Evolutionary conservation across 345 rosid species (phyloP).

Genomic region (Hypericum androsaemum): DNA sequence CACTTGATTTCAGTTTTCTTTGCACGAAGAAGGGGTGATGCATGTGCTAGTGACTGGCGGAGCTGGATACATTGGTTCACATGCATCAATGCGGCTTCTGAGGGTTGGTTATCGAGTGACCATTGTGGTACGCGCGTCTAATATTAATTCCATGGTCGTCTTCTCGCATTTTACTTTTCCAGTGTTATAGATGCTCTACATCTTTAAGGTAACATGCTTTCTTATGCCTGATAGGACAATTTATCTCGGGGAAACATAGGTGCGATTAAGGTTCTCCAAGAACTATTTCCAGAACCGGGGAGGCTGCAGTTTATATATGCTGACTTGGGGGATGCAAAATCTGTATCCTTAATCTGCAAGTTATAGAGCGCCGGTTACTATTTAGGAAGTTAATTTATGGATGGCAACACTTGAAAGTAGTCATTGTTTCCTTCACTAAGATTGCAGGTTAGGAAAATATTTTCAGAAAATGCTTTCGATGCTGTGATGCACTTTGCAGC

Average conservation of each 20-base stretch:
- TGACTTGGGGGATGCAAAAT: conserved; percentile 80
- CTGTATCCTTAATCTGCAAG: conserved; percentile 39
- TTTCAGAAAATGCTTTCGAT: conserved; percentile 87
- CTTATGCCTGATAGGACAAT: conserved; percentile 54
- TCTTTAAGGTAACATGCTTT: conserved; percentile 1
- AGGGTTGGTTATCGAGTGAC: conserved; percentile 12
- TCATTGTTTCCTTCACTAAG: conserved; percentile 27
- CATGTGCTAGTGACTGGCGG: conserved; percentile 17
- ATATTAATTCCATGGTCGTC: no score
- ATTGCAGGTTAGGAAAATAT: conserved; percentile 67
- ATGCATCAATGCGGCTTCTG: conserved; percentile 16
- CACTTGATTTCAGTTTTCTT: conserved; percentile 7
- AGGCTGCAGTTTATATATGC: conserved; percentile 89
- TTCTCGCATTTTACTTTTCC: no score
- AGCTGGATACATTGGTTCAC: conserved; percentile 20
- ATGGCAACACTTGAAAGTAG: conserved; percentile 9
- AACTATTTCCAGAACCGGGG: conserved; percentile 83
- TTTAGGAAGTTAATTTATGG: conserved; percentile 1
- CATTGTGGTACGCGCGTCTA: conserved; percentile 10
- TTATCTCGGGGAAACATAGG: conserved; percentile 94
- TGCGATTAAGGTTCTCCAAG: conserved; percentile 73
- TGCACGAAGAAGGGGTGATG: conserved; percentile 4
- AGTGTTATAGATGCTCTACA: neutral
- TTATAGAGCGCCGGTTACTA: neutral
- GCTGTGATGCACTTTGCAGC: conserved; percentile 99